Evolutionary conservation across 2,329 filamentous ascomycete species (phyloP), one percentile per base, ranked within the genome.

Genomic region (Colletotrichum ledebouriae): DNA sequence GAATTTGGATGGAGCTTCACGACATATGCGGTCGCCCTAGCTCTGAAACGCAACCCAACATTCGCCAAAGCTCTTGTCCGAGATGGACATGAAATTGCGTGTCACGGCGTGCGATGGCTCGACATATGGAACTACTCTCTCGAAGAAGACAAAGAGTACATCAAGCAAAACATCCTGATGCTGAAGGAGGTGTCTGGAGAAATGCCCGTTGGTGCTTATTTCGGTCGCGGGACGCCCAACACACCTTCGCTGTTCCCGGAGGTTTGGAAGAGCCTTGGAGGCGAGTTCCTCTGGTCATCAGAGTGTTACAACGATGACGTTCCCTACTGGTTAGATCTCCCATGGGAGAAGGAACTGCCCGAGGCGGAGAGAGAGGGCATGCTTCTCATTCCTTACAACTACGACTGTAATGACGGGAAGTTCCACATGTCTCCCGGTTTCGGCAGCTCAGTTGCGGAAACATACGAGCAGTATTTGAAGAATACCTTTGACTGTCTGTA

Each of bases 381-480:
- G 72, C 74, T 81, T 12, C 71, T 81, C 17, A 75, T 80, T 17
- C 78, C 78, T 0, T 80, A 80, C 68, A 78, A 72, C 59, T 80
- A 79, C 70, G 78, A 80, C 67, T 77, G 77, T 72, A 81, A 81
- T 55, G 80, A 82, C 67, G 79, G 79, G 1, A 82, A 82, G 62
- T 82, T 82, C 53, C 80, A 82, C 67, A 81, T 81, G 78, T 75
- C 77, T 11, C 79, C 80, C 5, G 80, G 80, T 2, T 82, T 82
- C 63, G 76, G 78, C 22, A 79, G 76, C 47, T 78, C 76, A 13
- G 77, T 78, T 25, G 80, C 75, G 6, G 73, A 75, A 67, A 73
- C 73, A 20, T 82, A 82, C 58, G 80, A 80, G 58, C 74, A 80
- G 55, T 81, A 80, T 61, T 72, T 82, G 41, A 81, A 80, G 70